phyloP scores from a whole-genome alignment of 768 basidiomycete species.

The Xerocomellus chrysenteron region DNA sequence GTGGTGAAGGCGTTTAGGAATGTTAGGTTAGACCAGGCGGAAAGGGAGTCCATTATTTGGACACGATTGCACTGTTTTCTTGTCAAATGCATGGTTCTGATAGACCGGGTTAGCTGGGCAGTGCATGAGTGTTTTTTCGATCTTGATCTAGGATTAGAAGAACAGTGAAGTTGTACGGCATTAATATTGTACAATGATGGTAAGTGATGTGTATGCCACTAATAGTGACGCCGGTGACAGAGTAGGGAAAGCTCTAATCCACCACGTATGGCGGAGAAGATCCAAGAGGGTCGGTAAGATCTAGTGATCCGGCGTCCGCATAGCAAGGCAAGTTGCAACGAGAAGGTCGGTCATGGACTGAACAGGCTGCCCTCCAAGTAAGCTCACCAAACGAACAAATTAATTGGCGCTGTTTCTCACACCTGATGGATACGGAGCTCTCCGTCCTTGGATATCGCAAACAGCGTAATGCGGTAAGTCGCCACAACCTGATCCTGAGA shows the following conservation, averaged over 20 bases:
- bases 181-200: constrained; percentile 2
- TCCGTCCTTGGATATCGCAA: constrained; percentile 33
- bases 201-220: not conserved
- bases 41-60: not conserved
- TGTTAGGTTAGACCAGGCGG: not conserved
- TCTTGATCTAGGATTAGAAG: not conserved
- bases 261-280: not conserved
- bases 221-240: not conserved
- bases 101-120: not conserved
- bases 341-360: constrained; percentile 29
- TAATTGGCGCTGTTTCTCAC: not conserved
- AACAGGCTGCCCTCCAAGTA: constrained; percentile 16
- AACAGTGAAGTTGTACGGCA: not conserved
- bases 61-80: not conserved
- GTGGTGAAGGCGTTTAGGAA: constrained; percentile 16
- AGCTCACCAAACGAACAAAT: not conserved
- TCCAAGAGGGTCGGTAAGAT: not conserved
- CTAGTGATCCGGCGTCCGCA: constrained; percentile 32
- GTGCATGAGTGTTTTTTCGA: not conserved
- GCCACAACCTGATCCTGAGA: constrained; percentile 25
- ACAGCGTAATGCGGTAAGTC: constrained; percentile 30
- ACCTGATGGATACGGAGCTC: constrained; percentile 32
- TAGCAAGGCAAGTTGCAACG: constrained; percentile 32
- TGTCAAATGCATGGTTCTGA: not conserved
- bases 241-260: not conserved